phyloP scores from a whole-genome alignment of 331 rosid genomes.

The Malus hybrid region DNA sequence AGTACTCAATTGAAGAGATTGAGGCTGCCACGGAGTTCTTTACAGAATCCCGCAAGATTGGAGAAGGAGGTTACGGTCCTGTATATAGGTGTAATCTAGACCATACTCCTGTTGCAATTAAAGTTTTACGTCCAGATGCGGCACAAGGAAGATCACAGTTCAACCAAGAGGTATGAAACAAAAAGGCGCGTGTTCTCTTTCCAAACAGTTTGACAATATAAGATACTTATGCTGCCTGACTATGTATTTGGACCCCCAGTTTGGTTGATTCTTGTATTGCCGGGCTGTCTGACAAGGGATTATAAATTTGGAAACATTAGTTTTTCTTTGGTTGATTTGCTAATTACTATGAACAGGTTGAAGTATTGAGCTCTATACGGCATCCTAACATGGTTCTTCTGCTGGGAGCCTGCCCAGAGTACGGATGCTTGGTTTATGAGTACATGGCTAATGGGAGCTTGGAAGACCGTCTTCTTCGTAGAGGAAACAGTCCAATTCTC shows the following conservation, averaged over 20 bases:
- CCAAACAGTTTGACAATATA: too few relatives aligned
- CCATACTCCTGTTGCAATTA: conserved; percentile 81
- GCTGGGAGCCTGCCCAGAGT: conserved; percentile 94
- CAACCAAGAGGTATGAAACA: conserved; percentile 64
- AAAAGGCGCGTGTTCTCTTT: too few relatives aligned
- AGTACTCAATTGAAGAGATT: conserved; percentile 74
- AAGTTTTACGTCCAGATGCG: conserved; percentile 97
- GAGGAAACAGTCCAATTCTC: conserved; percentile 45
- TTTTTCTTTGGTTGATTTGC: background rate
- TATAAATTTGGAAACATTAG: too few relatives aligned
- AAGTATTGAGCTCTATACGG: conserved; percentile 81
- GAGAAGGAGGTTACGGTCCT: conserved; percentile 98
- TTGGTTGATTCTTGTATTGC: background rate
- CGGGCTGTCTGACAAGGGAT: background rate
- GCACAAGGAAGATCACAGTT: conserved; percentile 95
- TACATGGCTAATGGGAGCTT: conserved; percentile 87
- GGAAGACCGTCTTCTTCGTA: conserved; percentile 64
- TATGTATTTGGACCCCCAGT: background rate
- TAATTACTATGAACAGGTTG: conserved; percentile 44
- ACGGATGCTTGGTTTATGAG: conserved; percentile 94
- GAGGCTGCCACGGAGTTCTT: conserved; percentile 78
- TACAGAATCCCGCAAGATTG: conserved; percentile 57
- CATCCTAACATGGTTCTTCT: conserved; percentile 99
- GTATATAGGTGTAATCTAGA: conserved; percentile 68
- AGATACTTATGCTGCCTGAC: background rate